Evolutionary conservation across 106 monocot genomes (phyloP), one percentile per base, ranked within the genome.

Genomic region (Apostasia shenzhenica): DNA sequence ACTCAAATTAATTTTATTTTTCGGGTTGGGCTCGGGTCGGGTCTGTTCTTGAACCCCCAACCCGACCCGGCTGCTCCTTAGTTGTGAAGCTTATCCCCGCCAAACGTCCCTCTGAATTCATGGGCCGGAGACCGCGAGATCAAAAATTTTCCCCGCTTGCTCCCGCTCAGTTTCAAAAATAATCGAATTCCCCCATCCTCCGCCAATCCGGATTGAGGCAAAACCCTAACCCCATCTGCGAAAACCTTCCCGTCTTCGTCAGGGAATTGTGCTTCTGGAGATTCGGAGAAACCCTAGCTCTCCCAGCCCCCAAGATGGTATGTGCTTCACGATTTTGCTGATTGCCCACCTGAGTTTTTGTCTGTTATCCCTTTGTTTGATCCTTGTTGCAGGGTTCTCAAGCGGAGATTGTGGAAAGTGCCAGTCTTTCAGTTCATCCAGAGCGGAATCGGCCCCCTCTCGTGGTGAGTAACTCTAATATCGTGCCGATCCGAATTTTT

Each of bases 81-180:
- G 9, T 4, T 51, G 51, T 5, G 51, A 9, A 51, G 0, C 4
- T 5, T 5, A 51, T 5, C 51, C 51, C 4, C 4, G 9, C 51
- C 4, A 5, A 51, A 14, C 65, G 65, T 65, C 26, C 2, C 62
- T n/a, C 43, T 45, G 1, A 59, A 6, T 45, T 11, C 26, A 26
- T 26, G 26, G 26, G 26, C 26, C 26, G 26, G 26, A 26, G 26
- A 26, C 26, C 26, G 26, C 26, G 26, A 26, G 26, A 26, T 26
- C 26, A 26, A 10, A 1, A 56, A 56, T 56, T 48, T 7, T 7
- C 2, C 14, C 14, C 14, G 14, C 6, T 48, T 13, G 65, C 65
- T 46, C 48, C 48, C 8, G 14, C 47, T 46, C 48, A 26, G 8
- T 65, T 65, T 65, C 65, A 65, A 65, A 65, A 65, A 65, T 8